Conservation (phyloP, 108 stramenopile genomes). For the Schizochytrium sp. region DNA sequence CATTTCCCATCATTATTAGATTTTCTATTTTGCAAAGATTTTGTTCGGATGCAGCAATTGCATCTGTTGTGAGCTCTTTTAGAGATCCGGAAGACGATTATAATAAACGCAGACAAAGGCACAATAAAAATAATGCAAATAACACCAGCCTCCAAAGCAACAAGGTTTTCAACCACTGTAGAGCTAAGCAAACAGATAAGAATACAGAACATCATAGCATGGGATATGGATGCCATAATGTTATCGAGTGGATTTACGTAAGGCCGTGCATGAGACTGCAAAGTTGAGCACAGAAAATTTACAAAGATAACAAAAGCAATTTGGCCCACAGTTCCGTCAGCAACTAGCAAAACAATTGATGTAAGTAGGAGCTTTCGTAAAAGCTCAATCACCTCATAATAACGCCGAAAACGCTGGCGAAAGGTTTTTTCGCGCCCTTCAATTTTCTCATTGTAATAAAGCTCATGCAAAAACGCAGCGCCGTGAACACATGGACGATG, state of each 20-base stretch:
- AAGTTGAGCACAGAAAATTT: not conserved
- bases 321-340: not conserved
- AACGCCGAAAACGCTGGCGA: not conserved
- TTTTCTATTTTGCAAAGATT: no score
- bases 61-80: no score
- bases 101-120: not conserved
- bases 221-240: not conserved
- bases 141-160: not conserved
- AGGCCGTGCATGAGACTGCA: not conserved
- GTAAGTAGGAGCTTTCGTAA: not conserved
- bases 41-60: no score
- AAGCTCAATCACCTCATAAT: conserved; percentile 2
- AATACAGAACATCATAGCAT: not conserved
- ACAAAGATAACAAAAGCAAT: not conserved
- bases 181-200: not conserved
- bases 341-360: not conserved
- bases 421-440: not conserved
- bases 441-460: not conserved
- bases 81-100: not conserved
- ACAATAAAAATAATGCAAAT: not conserved
- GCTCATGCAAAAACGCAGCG: not conserved
- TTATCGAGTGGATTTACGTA: not conserved
- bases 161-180: not conserved
- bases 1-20: no score
- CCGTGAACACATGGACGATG: not conserved